Conservation (phyloP, 2,329 filamentous ascomycete species). For the Ophiosphaerella korrae region DNA sequence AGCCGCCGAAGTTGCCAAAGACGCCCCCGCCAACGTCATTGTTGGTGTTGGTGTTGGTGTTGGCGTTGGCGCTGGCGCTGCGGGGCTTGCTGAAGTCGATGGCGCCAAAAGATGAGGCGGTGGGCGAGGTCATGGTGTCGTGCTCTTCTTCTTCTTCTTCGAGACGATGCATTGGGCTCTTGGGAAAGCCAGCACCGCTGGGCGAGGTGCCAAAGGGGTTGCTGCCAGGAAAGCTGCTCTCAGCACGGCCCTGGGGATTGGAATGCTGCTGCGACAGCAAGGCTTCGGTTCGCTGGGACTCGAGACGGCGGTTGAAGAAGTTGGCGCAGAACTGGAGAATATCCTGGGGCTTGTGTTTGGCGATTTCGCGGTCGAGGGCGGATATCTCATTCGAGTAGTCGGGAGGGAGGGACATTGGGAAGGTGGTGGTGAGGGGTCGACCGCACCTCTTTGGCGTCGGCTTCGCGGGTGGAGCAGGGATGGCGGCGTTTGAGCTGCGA, state of each 20-base stretch:
- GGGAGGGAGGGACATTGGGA: slow-evolving; percentile 48
- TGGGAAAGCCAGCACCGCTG: slow-evolving; percentile 51
- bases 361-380: slow-evolving; percentile 66
- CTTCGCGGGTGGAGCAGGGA: slow-evolving; percentile 44
- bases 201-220: slow-evolving; percentile 71
- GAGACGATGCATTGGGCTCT: slow-evolving; percentile 64
- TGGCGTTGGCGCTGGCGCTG: slow-evolving; percentile 12
- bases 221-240: slow-evolving; percentile 75
- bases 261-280: slow-evolving; percentile 57
- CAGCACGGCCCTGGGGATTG: slow-evolving; percentile 57
- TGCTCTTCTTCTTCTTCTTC: slow-evolving; percentile 85
- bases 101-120: slow-evolving; percentile 55
- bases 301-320: slow-evolving; percentile 69
- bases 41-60: no score
- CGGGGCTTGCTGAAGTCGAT: slow-evolving; percentile 49
- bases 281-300: slow-evolving; percentile 66
- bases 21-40: slow-evolving; percentile 48
- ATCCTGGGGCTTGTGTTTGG: slow-evolving; percentile 64
- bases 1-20: slow-evolving; percentile 47
- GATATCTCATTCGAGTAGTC: slow-evolving; percentile 64
- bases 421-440: slow-evolving; percentile 40
- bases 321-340: slow-evolving; percentile 73
- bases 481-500: slow-evolving; percentile 37
- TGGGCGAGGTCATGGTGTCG: slow-evolving; percentile 76
- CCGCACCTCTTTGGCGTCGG: slow-evolving; percentile 46